Conservation (phyloP, 106 monocot species). For the Ottelia alismoides region DNA sequence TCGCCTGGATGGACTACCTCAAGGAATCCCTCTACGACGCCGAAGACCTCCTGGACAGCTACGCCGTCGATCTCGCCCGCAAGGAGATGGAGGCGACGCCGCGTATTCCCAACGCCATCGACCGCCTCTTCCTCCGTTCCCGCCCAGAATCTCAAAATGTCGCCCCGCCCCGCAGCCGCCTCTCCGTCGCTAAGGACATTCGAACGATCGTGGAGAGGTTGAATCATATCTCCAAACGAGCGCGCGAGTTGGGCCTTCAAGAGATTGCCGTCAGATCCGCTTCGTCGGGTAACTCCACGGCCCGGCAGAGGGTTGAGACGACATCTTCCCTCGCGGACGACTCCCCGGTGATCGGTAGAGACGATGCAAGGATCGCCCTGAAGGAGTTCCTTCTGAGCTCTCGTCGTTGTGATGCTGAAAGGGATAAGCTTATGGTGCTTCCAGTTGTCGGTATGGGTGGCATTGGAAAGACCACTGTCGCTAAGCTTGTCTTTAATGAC, state of each 20-base stretch:
- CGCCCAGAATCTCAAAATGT: too few relatives aligned
- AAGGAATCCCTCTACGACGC: constrained; percentile 15
- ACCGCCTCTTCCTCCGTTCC: too few relatives aligned
- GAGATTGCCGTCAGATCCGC: not conserved
- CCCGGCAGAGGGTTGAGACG: not conserved
- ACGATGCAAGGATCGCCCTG: not conserved
- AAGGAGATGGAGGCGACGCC: too few relatives aligned
- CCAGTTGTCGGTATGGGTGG: constrained; percentile 22
- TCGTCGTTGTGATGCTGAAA: not conserved
- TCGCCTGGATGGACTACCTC: constrained; percentile 20
- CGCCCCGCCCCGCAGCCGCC: not conserved
- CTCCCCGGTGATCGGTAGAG: constrained; percentile 1
- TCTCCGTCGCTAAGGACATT: too few relatives aligned
- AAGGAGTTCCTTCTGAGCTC: not conserved
- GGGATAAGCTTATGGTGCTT: constrained; percentile 2
- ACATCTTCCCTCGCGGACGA: not conserved
- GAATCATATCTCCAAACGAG: not conserved
- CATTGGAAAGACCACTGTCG: constrained; percentile 40
- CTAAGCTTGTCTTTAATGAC: constrained; percentile 9
- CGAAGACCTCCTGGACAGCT: constrained; percentile 17
- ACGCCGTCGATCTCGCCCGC: constrained; percentile 1
- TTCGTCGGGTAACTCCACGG: too few relatives aligned
- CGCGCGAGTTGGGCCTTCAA: too few relatives aligned
- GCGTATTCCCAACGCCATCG: too few relatives aligned
- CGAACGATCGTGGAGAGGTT: not conserved